phyloP scores from a whole-genome alignment of 768 basidiomycete species.

The Mycena venus region DNA sequence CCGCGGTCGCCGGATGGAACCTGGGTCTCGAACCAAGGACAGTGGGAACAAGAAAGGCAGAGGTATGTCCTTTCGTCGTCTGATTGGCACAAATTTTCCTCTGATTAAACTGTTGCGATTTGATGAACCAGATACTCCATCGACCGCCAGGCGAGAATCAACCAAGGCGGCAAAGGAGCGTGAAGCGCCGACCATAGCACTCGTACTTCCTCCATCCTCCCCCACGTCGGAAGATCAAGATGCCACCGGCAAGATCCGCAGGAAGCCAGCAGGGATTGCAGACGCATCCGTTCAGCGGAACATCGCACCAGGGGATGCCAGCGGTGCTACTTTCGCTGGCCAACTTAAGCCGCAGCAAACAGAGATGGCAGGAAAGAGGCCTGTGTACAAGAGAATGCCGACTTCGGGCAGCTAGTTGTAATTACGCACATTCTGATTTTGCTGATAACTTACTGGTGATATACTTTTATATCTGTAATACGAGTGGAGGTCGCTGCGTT shows the following conservation, averaged over 20 bases:
- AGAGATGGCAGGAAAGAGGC: not conserved
- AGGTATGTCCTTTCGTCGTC: not conserved
- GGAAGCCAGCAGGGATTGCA: not conserved
- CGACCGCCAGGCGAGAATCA: not conserved
- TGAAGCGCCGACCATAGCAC: not conserved
- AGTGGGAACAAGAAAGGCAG: not conserved
- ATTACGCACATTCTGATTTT: not conserved
- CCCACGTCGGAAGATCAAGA: not conserved
- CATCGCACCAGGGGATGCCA: not conserved
- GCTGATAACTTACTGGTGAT: not conserved
- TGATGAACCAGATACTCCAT: not conserved
- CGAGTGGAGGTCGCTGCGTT: not conserved
- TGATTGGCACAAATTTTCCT: not conserved
- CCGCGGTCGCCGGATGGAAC: not conserved
- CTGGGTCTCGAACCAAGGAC: not conserved
- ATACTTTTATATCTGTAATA: not conserved
- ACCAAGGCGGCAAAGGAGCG: not conserved
- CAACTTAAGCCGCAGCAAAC: not conserved
- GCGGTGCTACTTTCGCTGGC: not conserved
- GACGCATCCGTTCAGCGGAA: not conserved
- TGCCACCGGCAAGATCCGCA: not conserved
- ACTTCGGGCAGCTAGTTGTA: not conserved
- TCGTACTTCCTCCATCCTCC: not conserved
- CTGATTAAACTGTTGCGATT: not conserved
- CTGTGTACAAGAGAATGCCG: not conserved